Percentiles rank a stretch among this genome's conserved stretches.
phyloP scores from a whole-genome alignment of 2,329 filamentous ascomycete species.

The Emergomyces pasteurianus region DNA sequence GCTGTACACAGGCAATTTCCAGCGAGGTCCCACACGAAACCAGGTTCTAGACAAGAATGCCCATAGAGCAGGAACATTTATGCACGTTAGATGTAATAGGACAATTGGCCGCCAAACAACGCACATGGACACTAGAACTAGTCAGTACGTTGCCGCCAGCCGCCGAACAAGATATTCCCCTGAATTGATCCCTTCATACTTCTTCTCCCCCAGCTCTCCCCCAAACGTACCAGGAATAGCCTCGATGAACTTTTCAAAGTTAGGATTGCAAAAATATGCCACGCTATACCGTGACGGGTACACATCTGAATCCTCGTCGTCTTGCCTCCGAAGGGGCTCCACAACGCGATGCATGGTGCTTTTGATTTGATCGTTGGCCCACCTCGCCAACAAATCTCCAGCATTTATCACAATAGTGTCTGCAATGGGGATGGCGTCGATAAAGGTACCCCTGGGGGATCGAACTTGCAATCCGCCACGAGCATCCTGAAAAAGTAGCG shows the following conservation, averaged over 20 bases:
- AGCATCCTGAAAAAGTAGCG: constrained; percentile 44
- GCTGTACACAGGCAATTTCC: no score
- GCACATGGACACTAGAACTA: no score
- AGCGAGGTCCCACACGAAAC: no score
- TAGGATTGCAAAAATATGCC: constrained; percentile 87
- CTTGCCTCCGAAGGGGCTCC: constrained; percentile 52
- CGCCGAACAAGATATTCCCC: constrained; percentile 73
- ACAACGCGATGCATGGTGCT: constrained; percentile 85
- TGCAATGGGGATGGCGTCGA: constrained; percentile 71
- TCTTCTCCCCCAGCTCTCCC: constrained; percentile 52
- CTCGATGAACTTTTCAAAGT: constrained; percentile 63
- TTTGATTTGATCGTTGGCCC: constrained; percentile 86
- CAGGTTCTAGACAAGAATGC: no score
- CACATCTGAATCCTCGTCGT: constrained; percentile 37
- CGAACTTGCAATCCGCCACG: constrained; percentile 50
- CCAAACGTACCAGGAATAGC: constrained; percentile 67
- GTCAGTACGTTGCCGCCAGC: constrained; percentile 60
- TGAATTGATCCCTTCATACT: constrained; percentile 65
- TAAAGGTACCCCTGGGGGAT: constrained; percentile 63
- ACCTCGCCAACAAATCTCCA: constrained; percentile 71
- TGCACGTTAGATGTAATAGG: neutral
- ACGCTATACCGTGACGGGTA: constrained; percentile 77
- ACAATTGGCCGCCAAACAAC: neutral
- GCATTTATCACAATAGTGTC: constrained; percentile 81
- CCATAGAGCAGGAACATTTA: no score